Evolutionary conservation across 352 stramenopile species (phyloP).

Genomic region (Aphanomyces cochlioides): DNA sequence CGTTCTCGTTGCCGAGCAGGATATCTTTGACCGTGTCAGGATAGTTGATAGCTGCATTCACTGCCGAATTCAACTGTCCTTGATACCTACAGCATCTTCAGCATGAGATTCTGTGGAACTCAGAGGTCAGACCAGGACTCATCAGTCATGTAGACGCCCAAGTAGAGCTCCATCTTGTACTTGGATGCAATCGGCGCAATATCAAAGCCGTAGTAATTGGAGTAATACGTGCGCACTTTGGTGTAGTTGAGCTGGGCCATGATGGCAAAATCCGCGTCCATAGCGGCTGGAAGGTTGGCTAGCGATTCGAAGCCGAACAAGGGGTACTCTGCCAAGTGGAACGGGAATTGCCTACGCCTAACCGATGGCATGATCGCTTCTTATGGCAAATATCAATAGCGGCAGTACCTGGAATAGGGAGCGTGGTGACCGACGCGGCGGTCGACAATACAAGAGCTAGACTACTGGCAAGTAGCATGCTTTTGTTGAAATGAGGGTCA

Average conservation of each 20-base stretch:
- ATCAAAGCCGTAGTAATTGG: constrained; percentile 48
- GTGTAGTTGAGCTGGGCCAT: constrained; percentile 40
- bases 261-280: constrained; percentile 46
- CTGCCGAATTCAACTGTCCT: constrained; percentile 41
- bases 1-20: constrained; percentile 53
- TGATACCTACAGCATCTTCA: constrained; percentile 16
- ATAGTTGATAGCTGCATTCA: constrained; percentile 47
- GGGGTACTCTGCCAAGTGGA: constrained; percentile 53
- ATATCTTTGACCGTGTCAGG: constrained; percentile 45
- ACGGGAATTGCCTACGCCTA: constrained; percentile 41
- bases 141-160: constrained; percentile 51
- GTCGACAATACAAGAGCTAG: too few relatives aligned
- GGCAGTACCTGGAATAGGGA: too few relatives aligned
- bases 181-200: constrained; percentile 32
- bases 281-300: constrained; percentile 29
- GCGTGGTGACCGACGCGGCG: too few relatives aligned
- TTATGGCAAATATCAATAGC: too few relatives aligned
- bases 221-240: constrained; percentile 57
- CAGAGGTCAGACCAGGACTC: constrained; percentile 35
- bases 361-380: too few relatives aligned
- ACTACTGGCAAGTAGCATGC: too few relatives aligned
- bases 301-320: constrained; percentile 30
- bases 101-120: too few relatives aligned
- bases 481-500: too few relatives aligned
- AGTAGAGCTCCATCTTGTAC: constrained; percentile 31